These are phyloP conservation scores for Candida labiduridarum DNA, from an alignment of 1,139 yeast genomes.

Conservation along the genomic window DNA sequence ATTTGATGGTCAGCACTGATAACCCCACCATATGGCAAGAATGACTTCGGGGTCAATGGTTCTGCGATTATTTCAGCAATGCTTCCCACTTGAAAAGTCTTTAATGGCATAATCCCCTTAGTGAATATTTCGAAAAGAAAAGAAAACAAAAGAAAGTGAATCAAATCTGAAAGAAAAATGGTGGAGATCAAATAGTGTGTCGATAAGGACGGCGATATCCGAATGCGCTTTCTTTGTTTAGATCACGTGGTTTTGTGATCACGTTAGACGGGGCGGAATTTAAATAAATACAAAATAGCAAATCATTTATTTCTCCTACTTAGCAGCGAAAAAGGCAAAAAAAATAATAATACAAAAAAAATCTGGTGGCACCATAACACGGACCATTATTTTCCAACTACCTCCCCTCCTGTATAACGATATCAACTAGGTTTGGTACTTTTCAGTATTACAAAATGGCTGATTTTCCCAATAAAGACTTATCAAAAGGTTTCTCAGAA, in stretches of 20 bases:
- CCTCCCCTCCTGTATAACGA: not conserved
- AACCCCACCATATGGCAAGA: slow-evolving; percentile 48
- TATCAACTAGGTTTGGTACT: not conserved
- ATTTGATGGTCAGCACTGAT: slow-evolving; percentile 50
- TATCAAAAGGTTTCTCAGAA: not conserved
- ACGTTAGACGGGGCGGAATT: not conserved
- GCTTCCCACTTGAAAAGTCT: slow-evolving; percentile 36
- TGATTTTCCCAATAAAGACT: slow-evolving; percentile 8
- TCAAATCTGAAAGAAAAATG: no score
- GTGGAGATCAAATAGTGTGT: not conserved
- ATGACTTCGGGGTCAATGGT: slow-evolving; percentile 44
- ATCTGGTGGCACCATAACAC: slow-evolving; percentile 6
- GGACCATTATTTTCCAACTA: not conserved
- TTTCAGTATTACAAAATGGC: slow-evolving; percentile 5
- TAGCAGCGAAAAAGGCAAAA: not conserved
- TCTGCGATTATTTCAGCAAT: slow-evolving; percentile 32
- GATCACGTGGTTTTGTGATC: no score
- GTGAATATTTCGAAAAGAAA: no score
- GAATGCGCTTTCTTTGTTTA: not conserved
- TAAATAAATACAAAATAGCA: not conserved
- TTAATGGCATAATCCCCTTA: slow-evolving; percentile 34
- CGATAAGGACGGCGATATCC: slow-evolving; percentile 7
- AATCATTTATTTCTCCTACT: not conserved
- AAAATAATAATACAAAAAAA: not conserved
- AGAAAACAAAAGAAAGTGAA: no score